Conservation (phyloP, 2,329 filamentous ascomycete genomes). For the Capronia americana region DNA sequence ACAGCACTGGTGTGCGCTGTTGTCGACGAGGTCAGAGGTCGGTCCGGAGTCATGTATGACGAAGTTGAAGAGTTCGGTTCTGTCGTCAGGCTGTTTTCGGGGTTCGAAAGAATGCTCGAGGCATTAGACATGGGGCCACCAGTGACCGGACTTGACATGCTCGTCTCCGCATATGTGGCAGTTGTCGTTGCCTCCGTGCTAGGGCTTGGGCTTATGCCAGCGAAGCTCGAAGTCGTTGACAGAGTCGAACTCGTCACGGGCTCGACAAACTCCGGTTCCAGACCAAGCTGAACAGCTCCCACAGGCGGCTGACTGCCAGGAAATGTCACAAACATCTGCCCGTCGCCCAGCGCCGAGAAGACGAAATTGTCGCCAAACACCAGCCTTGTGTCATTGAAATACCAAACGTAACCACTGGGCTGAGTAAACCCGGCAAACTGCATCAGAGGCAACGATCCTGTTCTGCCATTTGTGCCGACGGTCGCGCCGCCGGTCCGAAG, state of each 20-base stretch:
- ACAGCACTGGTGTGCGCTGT: neutral
- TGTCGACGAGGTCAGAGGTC: neutral
- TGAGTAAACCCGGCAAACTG: neutral
- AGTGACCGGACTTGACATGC: neutral
- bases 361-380: slow-evolving; percentile 19
- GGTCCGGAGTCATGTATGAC: neutral
- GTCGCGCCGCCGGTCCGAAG: slow-evolving; percentile 8
- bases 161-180: neutral
- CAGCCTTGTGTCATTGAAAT: slow-evolving; percentile 21
- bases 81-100: neutral
- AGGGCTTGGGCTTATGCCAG: neutral
- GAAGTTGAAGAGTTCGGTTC: neutral
- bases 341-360: slow-evolving; percentile 19
- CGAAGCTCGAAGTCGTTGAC: neutral
- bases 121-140: neutral
- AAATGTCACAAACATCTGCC: slow-evolving; percentile 23
- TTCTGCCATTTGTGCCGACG: slow-evolving; percentile 14
- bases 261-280: slow-evolving; percentile 20
- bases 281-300: slow-evolving; percentile 16
- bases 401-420: slow-evolving; percentile 19
- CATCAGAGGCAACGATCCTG: slow-evolving; percentile 20
- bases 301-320: slow-evolving; percentile 17
- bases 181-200: neutral
- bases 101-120: neutral
- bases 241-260: slow-evolving; percentile 6